phyloP scores from a whole-genome alignment of 371 early-diverging fungal species.

The Mortierella sp. region DNA sequence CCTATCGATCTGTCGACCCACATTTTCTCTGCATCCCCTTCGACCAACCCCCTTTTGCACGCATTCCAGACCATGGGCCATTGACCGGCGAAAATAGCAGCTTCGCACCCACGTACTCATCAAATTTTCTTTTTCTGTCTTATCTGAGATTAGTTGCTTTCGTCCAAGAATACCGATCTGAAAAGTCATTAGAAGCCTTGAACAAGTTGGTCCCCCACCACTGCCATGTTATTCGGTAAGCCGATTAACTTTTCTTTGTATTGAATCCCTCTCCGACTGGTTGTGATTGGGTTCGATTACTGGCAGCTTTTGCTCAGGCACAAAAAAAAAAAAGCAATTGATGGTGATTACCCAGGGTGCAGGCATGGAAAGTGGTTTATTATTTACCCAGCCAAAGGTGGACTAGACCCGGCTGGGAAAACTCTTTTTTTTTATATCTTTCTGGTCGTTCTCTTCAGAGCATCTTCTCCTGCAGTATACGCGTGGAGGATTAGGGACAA shows the following conservation, averaged over 20 bases:
- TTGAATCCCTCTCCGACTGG: not conserved
- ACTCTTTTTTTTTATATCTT: slow-evolving; percentile 2
- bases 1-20: not conserved
- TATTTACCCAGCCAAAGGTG: slow-evolving; percentile 2
- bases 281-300: slow-evolving; percentile 2
- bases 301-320: not conserved
- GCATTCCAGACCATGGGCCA: slow-evolving; percentile 4
- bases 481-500: slow-evolving; percentile 3
- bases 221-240: slow-evolving; percentile 83
- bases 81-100: not conserved
- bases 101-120: not conserved
- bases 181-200: slow-evolving; percentile 88
- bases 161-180: slow-evolving; percentile 91
- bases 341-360: slow-evolving; percentile 8
- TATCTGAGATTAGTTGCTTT: slow-evolving; percentile 82
- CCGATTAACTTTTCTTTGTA: slow-evolving; percentile 3
- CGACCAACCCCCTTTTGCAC: not conserved
- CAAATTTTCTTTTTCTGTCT: not conserved
- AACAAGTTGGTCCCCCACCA: slow-evolving; percentile 90
- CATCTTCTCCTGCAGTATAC: not conserved
- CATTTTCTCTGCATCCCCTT: not conserved
- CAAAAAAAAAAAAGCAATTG: not conserved
- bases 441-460: slow-evolving; percentile 21
- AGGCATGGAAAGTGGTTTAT: not conserved
- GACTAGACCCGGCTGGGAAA: slow-evolving; percentile 11